Evolutionary conservation across 768 basidiomycete species (phyloP), one percentile per base, ranked within the genome.

Genomic region (Boletus sp.): DNA sequence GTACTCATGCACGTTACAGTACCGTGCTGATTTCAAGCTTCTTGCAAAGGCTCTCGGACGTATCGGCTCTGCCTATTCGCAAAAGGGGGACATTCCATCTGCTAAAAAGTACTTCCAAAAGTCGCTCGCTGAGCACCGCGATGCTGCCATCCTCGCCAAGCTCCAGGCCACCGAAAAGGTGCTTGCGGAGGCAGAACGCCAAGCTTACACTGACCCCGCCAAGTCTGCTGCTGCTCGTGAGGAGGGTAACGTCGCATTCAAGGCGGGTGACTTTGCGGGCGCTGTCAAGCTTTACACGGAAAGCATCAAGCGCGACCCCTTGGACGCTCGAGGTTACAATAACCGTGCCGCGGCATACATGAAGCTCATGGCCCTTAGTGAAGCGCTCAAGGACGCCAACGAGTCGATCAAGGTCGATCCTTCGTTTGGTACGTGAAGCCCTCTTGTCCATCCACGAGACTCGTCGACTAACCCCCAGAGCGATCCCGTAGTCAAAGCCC

Each of bases 331-430:
- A 59, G 94, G 91, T 9, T 99, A 98, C 77, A 98, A 96, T 72
- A 99, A 99, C 76, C 88, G 97, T 46, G 93, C 97, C n/a, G 88
- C 93, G 29, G 95, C 93, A 23, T 98, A 97, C 75, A 92, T 88
- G 74, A 98, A 98, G 76, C 84, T 99, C 38, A 82, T 82, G 40
- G 97, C 97, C 1, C 74, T 98, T 30, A 90, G 94, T 11, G 97
- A 99, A 70, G 97, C 95, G 1, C 79, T 98, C 66, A 98, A 98
- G 73, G 97, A 99, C 65, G 92, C 85, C 37, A 84, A 99, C 52
- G 85, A 90, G 70, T 93, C 97, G 25, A 93, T 98, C 78, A 87
- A 85, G 72, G 82, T 89, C 46, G 96, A 98, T 72, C 84, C 92
- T 34, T 77, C 77, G 47, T 97, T 98, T 66, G 82, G 88, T 90